A percentile compares a stretch with the other conserved stretches of the same genome.
These are phyloP conservation scores for Cystoderma amianthinum DNA, from an alignment of 768 basidiomycete genomes.

Conservation along the genomic window DNA sequence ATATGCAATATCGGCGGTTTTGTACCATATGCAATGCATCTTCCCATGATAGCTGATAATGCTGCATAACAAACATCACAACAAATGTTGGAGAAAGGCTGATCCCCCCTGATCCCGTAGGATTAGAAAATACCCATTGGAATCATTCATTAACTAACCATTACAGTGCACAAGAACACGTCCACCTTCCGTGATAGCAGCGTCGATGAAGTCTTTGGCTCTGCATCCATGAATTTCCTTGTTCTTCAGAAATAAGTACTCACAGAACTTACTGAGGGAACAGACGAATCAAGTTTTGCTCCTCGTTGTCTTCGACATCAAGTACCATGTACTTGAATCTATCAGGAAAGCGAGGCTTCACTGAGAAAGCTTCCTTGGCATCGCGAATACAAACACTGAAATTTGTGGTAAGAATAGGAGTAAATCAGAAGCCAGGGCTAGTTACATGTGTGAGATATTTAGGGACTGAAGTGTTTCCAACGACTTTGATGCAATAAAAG, in stretches of 20 bases:
- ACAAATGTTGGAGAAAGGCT: slow-evolving; percentile 85
- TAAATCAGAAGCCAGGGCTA: slow-evolving; percentile 4
- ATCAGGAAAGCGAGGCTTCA: slow-evolving; percentile 78
- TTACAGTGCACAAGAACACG: slow-evolving; percentile 88
- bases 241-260: no score
- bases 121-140: neutral
- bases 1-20: slow-evolving; percentile 89
- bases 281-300: slow-evolving; percentile 88
- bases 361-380: slow-evolving; percentile 84
- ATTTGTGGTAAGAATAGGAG: slow-evolving; percentile 10
- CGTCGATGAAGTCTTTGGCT: slow-evolving; percentile 70
- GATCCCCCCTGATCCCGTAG: slow-evolving; percentile 69
- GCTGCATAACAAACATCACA: slow-evolving; percentile 91
- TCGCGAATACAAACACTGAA: slow-evolving; percentile 83
- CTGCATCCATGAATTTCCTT: no score
- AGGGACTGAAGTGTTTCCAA: slow-evolving; percentile 57
- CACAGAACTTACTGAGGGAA: slow-evolving; percentile 68
- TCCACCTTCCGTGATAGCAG: slow-evolving; percentile 55
- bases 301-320: slow-evolving; percentile 88
- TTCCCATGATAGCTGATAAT: slow-evolving; percentile 77
- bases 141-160: slow-evolving; percentile 40
- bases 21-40: slow-evolving; percentile 86
- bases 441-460: slow-evolving; percentile 78
- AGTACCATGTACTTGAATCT: slow-evolving; percentile 73
- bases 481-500: slow-evolving; percentile 84